A percentile compares a stretch with the other conserved stretches of the same genome.
Conservation (phyloP, 441 rosid species). For the Capsella rubella region DNA sequence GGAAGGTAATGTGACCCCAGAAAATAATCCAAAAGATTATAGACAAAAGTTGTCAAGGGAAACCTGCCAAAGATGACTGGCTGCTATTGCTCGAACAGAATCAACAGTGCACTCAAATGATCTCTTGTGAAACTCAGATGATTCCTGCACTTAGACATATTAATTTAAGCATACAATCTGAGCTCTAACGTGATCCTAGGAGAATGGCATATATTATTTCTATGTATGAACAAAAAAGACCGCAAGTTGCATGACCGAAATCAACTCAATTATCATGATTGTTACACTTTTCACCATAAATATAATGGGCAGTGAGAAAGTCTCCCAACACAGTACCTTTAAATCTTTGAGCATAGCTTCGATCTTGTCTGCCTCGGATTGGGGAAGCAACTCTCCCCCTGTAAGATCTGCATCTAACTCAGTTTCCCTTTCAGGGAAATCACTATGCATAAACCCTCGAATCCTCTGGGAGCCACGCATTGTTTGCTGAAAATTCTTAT, state of each 20-base stretch:
- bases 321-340: constrained; percentile 60
- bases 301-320: constrained; percentile 18
- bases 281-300: not conserved
- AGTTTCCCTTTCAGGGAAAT: constrained; percentile 64
- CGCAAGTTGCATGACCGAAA: constrained; percentile 18
- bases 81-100: constrained; percentile 92
- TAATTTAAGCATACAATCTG: constrained; percentile 12
- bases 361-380: constrained; percentile 93
- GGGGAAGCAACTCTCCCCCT: constrained; percentile 90
- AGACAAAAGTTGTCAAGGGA: constrained; percentile 31
- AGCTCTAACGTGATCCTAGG: constrained; percentile 23
- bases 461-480: constrained; percentile 61
- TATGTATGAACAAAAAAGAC: not conserved
- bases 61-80: constrained; percentile 99
- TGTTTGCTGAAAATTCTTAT: constrained; percentile 57
- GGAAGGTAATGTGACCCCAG: constrained; percentile 33
- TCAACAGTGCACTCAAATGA: constrained; percentile 87
- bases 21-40: constrained; percentile 15
- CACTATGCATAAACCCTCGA: constrained; percentile 61
- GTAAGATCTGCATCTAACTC: constrained; percentile 54
- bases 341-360: constrained; percentile 88
- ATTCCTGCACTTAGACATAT: constrained; percentile 62
- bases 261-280: constrained; percentile 19
- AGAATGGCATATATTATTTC: constrained; percentile 25
- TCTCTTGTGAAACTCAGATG: constrained; percentile 94